Evolutionary conservation across 2,329 filamentous ascomycete species (phyloP).

Genomic region (Cladosporium sp.): DNA sequence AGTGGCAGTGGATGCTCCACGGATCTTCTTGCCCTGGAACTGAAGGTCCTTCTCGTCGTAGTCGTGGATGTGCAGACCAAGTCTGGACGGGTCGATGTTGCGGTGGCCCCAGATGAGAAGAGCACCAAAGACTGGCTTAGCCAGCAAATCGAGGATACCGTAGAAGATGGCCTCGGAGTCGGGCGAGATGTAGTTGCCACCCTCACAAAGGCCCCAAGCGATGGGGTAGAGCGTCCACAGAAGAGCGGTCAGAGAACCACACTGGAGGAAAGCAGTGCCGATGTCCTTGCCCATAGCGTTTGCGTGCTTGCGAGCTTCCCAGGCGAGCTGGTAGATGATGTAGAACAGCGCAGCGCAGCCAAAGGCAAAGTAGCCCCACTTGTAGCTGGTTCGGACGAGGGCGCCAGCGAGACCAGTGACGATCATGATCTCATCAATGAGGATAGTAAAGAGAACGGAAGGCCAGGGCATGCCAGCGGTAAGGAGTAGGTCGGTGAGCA

Average conservation of each 20-base stretch:
- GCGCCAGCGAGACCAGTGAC: constrained; percentile 67
- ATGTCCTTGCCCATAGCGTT: constrained; percentile 55
- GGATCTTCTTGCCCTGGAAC: constrained; percentile 22
- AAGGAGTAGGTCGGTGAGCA: constrained; percentile 63
- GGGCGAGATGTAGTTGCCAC: constrained; percentile 64
- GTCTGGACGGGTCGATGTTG: constrained; percentile 57
- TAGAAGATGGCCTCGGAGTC: constrained; percentile 70
- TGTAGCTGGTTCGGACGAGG: constrained; percentile 62
- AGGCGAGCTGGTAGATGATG: constrained; percentile 60
- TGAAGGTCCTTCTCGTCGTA: constrained; percentile 44
- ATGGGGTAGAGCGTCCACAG: constrained; percentile 67
- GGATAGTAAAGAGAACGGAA: constrained; percentile 61
- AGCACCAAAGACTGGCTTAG: constrained; percentile 64
- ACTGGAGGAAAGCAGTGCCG: constrained; percentile 54
- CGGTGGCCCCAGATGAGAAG: constrained; percentile 64
- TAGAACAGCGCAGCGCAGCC: constrained; percentile 56
- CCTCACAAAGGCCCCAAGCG: constrained; percentile 62
- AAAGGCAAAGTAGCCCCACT: constrained; percentile 67
- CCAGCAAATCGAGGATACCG: constrained; percentile 63
- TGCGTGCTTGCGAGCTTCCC: constrained; percentile 59
- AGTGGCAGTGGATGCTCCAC: constrained; percentile 34
- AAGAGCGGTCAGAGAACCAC: constrained; percentile 59
- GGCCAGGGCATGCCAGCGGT: constrained; percentile 66
- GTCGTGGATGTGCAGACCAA: constrained; percentile 56
- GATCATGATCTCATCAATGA: constrained; percentile 67